Conservation (phyloP, 768 basidiomycete species). For the Trametes cubensis region DNA sequence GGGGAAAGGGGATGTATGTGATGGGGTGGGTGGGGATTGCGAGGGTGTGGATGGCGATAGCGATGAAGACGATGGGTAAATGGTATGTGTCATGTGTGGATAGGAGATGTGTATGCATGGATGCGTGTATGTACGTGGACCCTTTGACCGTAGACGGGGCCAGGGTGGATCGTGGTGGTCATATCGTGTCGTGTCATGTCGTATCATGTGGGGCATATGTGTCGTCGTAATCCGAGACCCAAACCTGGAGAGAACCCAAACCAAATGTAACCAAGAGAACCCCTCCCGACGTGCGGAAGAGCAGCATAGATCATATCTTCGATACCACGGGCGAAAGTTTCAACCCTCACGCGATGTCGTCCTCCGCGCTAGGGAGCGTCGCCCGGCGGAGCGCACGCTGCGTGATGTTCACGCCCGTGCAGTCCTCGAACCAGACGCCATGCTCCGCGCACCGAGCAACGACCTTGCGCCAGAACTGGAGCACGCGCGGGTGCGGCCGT, state of each 20-base stretch:
- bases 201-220: background rate
- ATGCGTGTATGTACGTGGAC: background rate
- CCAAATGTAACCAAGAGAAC: background rate
- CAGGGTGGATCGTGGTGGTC: background rate
- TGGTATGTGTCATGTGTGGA: background rate
- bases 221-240: background rate
- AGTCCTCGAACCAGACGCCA: conserved; percentile 69
- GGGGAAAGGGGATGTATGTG: background rate
- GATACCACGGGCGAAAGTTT: background rate
- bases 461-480: conserved; percentile 44
- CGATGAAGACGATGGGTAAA: no score
- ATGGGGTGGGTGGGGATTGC: background rate
- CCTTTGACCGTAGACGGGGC: no score
- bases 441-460: conserved; percentile 52
- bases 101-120: background rate
- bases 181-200: background rate
- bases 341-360: background rate
- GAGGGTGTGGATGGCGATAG: background rate
- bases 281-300: background rate
- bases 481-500: conserved; percentile 38
- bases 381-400: conserved; percentile 44
- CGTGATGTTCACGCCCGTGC: conserved; percentile 60
- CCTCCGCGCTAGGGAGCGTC: background rate
- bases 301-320: background rate
- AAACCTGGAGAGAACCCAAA: background rate